Evolutionary conservation across 768 basidiomycete species (phyloP), one percentile per base, ranked within the genome.

Genomic region (Macrolepiota albuminosa): DNA sequence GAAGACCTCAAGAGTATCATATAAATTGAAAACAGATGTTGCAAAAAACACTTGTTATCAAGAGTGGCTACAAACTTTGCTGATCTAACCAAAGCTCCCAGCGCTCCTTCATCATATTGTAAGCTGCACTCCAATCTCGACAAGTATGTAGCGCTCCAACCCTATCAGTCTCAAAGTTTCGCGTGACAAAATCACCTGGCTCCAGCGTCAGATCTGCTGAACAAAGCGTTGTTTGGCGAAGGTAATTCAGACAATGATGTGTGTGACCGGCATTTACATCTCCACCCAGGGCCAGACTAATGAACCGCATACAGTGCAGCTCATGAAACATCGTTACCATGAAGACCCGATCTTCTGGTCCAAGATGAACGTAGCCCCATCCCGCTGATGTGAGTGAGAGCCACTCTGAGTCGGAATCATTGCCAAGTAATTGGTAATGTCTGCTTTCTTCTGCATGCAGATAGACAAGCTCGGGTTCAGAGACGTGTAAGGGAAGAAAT

Each of bases 131-230:
- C 79, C 77, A 79, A 69, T 80, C 78, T 31, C 71, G 63, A 57
- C 80, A 81, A 10, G 72, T 69, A 67, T 78, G 77, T 10, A 74
- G 75, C 11, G 72, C 73, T 1, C 76, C 77, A 7, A 65, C 61
- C 56, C 76, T 68, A 33, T 76, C 67, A 37, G 56, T 62, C 16
- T 71, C 70, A 56, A 77, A 76, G 62, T 78, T 71, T 11, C 73
- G 63, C 42, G 63, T 63, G 26, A 63, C 67, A 54, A 78, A 77
- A 57, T 77, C 77, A 13, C 71, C 79, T 0, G 75, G 75, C 50
- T 83, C 82, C 37, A 84, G 69, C 1, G 81, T 81, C 31, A 76
- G 68, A 63, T 83, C 81, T 11, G 80, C 75, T 9, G 70, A 66
- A 63, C 82, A 84, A 29, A 83, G 70, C 0, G 72, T 68, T 68